phyloP scores from a whole-genome alignment of 495 filamentous ascomycete species.

The Neurospora sp. region DNA sequence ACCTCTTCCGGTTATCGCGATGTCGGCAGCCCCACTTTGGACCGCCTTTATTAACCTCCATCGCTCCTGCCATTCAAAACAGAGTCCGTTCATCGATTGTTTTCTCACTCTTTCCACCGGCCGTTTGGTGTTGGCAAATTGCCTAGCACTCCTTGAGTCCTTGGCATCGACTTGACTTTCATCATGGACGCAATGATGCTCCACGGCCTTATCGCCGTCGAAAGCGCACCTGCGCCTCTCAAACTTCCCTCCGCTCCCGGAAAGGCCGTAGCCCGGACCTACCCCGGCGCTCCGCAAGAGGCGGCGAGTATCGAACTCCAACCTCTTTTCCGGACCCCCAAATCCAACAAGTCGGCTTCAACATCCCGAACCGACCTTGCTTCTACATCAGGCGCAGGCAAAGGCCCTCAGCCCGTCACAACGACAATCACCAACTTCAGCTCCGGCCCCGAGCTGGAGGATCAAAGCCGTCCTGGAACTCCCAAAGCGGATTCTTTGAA shows the following conservation, averaged over 20 bases:
- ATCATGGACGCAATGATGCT: background rate
- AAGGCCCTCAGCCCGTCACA: constrained; percentile 20
- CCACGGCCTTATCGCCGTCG: background rate
- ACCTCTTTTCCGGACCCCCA: constrained; percentile 5
- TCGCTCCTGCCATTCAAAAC: background rate
- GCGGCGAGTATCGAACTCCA: constrained; percentile 26
- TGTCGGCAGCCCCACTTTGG: background rate
- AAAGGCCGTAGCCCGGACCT: constrained; percentile 26
- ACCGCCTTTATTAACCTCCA: background rate
- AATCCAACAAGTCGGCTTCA: constrained; percentile 12
- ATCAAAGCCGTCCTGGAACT: constrained; percentile 43
- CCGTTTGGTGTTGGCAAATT: background rate
- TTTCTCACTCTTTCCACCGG: background rate
- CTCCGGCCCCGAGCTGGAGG: constrained; percentile 6
- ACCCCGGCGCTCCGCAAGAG: constrained; percentile 28
- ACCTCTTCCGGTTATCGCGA: background rate
- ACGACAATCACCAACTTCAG: background rate
- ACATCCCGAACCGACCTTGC: constrained; percentile 9
- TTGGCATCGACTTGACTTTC: background rate
- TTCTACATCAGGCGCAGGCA: constrained; percentile 17
- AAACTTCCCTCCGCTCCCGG: constrained; percentile 18
- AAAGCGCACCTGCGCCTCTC: background rate
- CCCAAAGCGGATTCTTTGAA: constrained; percentile 35
- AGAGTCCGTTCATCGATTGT: background rate
- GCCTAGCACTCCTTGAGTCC: background rate